These are phyloP conservation scores for Hygrocybe punicea DNA, from an alignment of 768 basidiomycete genomes.

Conservation along the genomic window DNA sequence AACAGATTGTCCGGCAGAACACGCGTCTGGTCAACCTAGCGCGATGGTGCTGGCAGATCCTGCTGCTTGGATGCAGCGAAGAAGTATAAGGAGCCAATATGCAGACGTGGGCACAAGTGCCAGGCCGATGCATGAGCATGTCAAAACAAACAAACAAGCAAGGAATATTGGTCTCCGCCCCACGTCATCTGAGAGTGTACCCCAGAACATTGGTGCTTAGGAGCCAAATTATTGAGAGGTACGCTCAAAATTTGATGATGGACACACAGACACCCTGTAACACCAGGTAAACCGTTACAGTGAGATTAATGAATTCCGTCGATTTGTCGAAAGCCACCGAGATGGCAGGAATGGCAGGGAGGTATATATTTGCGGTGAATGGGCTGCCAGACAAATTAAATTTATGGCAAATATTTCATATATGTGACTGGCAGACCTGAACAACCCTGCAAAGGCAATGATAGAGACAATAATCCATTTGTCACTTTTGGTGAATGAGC, in stretches of 20 bases:
- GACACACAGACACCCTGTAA: conserved; percentile 59
- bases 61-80: conserved; percentile 76
- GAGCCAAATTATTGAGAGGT: background rate
- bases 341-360: conserved; percentile 73
- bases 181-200: conserved; percentile 61
- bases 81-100: conserved; percentile 76
- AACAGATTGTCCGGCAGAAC: background rate
- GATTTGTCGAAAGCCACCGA: conserved; percentile 60
- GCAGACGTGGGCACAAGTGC: conserved; percentile 49
- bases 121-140: conserved; percentile 61
- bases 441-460: conserved; percentile 51
- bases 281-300: conserved; percentile 74
- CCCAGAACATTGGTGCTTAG: conserved; percentile 66
- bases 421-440: conserved; percentile 46
- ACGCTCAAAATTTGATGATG: background rate
- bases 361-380: conserved; percentile 72
- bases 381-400: conserved; percentile 41
- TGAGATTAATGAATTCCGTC: conserved; percentile 71
- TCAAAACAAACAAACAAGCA: conserved; percentile 59
- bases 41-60: conserved; percentile 80
- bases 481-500: background rate
- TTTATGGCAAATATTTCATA: background rate
- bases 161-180: conserved; percentile 66
- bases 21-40: conserved; percentile 43
- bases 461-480: conserved; percentile 1